Evolutionary conservation across 495 filamentous ascomycete species (phyloP), one percentile per base, ranked within the genome.

Genomic region (Paragyromitra xinjiangensis): DNA sequence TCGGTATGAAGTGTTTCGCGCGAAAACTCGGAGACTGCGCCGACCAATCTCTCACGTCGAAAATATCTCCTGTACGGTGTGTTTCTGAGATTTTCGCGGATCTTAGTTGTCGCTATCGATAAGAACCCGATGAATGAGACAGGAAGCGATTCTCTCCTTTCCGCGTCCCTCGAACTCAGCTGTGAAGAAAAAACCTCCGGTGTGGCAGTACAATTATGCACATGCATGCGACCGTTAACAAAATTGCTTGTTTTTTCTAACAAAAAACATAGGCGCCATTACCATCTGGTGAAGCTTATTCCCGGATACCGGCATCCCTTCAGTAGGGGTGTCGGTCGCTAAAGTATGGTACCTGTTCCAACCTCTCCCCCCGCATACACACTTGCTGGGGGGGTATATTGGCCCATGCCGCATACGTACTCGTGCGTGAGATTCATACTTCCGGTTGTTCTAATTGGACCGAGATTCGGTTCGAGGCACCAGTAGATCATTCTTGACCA

Each of bases 161-260:
- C 56, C 11, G 22, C 11, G 11, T 37, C 11, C 14, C 24, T 11
- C 29, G 3, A 29, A 19, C n/a, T 22, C 59, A 39, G 19, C 29
- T 34, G 29, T 34, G 29, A 34, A 40, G 12, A 63, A 8, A 61
- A 40, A 19, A 19, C 44, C 34, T 24, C 55, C 42, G 22, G 16
- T 63, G 59, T 19, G 11, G 14, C 16, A 22, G 44, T 45, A 39
- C 24, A 24, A 40, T 40, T 34, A n/a, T 24, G 67, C 67, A 70
- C 61, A 61, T 61, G 68, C 68, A 71, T 45, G 56, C 9, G 62
- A 56, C 68, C 68, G 68, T 51, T 40, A 62, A 71, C 56, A 69
- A 71, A 37, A 50, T 71, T 71, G 55, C 68, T 71, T 71, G 9
- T 71, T 71, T 62, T 62, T 39, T 3, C 40, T 16, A 69, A 56